phyloP scores from a whole-genome alignment of 2,329 filamentous ascomycete genomes.

The Rhinocladiella similis region DNA sequence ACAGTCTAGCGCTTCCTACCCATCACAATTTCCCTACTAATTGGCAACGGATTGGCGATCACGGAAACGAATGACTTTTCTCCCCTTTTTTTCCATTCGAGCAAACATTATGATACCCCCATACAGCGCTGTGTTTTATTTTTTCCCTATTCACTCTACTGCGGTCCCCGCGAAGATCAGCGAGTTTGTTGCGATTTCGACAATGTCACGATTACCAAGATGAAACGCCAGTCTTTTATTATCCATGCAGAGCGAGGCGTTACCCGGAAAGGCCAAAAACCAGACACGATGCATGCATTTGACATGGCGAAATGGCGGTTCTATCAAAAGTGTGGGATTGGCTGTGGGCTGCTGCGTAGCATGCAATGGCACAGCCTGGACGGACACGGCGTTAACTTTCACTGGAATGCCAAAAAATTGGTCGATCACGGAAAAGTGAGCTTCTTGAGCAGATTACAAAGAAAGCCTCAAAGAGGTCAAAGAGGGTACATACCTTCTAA shows the following conservation, averaged over 20 bases:
- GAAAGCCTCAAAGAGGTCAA: too few species aligned
- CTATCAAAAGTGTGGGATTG: background rate
- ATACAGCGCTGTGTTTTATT: background rate
- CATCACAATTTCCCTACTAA: background rate
- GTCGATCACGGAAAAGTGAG: background rate
- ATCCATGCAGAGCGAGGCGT: background rate
- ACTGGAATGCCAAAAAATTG: background rate
- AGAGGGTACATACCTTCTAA: too few species aligned
- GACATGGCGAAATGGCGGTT: background rate
- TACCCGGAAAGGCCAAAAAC: background rate
- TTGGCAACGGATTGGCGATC: background rate
- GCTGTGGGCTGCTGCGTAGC: background rate
- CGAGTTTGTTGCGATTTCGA: background rate
- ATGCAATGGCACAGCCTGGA: background rate
- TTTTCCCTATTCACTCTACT: background rate
- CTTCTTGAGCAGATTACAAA: background rate
- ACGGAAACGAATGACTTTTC: background rate
- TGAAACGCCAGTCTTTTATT: background rate
- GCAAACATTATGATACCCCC: background rate
- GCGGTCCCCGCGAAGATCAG: background rate
- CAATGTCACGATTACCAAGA: background rate
- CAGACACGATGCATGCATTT: background rate
- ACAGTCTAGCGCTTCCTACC: slow-evolving; percentile 3
- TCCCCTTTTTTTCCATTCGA: background rate
- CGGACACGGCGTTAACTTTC: background rate